Base-by-base conservation (phyloP, 129 eudicot species). In the Arctium lappa region DNA sequence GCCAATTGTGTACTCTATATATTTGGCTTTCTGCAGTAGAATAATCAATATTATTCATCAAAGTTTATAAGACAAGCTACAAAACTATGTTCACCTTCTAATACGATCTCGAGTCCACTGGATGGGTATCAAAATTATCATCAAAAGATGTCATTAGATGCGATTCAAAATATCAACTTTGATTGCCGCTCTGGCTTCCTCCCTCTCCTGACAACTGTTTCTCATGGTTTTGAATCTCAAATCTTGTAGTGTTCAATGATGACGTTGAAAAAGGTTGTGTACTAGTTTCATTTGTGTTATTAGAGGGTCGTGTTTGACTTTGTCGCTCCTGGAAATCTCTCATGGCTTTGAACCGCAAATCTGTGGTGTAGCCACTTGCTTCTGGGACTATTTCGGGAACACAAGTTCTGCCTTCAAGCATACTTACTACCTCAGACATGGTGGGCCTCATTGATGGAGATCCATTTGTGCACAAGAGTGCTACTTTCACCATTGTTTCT, bases 361-460 rank as follows among this genome's bases (percentile, higher is more conserved):
- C 90, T 39, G 78, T 79, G 1, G 86, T 74, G 60, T 80, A 71
- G 2, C 73, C 72, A 74, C 79, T 78, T 40, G 87, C 76, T 72
- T 79, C 84, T 9, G 86, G 84, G 62, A 69, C 37, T 53, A 73
- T 85, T 34, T 86, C 92, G 46, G 94, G 92, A 48, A 91, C 50
- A 9, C n/a, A 48, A 63, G 82, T 79, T 79, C 78, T 70, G 13
- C 92, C 92, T 65, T 88, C 91, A 30, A 91, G 94, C 94, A 91
- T 91, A 53, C 46, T 78, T 8, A 83, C 94, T 2, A 91, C 94
- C 85, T 91, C 88, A 0, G 92, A 80, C 94, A 91, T 91, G 8
- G 83, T 74, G 33, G 94, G 94, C 83, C 94, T 88, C 6, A 87
- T 72, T 5, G 88, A 77, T 1, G 89, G 89, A 74, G 94, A 85